Evolutionary conservation across 1,284 basidiomycete species (phyloP).

Genomic region (Papiliotrema flavescens): DNA sequence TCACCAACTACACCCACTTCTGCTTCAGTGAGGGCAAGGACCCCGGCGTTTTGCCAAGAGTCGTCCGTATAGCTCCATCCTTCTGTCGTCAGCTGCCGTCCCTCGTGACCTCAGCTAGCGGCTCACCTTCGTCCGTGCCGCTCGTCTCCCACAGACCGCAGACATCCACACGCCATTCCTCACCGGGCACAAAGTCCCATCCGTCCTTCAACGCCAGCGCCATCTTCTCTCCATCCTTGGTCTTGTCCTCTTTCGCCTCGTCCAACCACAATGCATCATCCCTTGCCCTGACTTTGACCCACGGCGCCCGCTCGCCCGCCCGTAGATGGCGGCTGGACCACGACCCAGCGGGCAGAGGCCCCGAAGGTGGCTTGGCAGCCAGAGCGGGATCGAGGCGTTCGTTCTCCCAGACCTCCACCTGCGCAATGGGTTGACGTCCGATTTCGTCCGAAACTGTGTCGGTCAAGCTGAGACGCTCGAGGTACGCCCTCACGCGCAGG

Average conservation of each 20-base stretch:
- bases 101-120: not conserved
- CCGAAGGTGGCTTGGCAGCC: constrained; percentile 14
- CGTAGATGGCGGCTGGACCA: constrained; percentile 34
- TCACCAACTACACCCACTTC: constrained; percentile 8
- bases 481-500: constrained; percentile 15
- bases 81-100: constrained; percentile 15
- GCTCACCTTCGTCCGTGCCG: constrained; percentile 41
- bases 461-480: constrained; percentile 34
- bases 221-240: constrained; percentile 15
- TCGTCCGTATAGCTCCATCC: constrained; percentile 49
- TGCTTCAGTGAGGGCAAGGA: constrained; percentile 22
- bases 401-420: constrained; percentile 48
- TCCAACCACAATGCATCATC: constrained; percentile 5
- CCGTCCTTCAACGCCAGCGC: constrained; percentile 37
- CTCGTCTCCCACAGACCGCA: constrained; percentile 40
- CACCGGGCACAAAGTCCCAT: constrained; percentile 44
- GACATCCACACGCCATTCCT: constrained; percentile 48
- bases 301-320: constrained; percentile 39
- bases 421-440: constrained; percentile 24
- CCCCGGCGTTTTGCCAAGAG: constrained; percentile 39
- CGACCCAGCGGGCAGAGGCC: constrained; percentile 14
- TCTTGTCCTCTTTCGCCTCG: not conserved
- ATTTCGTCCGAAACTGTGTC: constrained; percentile 40
- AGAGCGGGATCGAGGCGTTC: constrained; percentile 43
- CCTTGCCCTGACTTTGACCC: constrained; percentile 37